phyloP scores from a whole-genome alignment of 371 early-diverging fungal genomes.

The Mucor saturninus region DNA sequence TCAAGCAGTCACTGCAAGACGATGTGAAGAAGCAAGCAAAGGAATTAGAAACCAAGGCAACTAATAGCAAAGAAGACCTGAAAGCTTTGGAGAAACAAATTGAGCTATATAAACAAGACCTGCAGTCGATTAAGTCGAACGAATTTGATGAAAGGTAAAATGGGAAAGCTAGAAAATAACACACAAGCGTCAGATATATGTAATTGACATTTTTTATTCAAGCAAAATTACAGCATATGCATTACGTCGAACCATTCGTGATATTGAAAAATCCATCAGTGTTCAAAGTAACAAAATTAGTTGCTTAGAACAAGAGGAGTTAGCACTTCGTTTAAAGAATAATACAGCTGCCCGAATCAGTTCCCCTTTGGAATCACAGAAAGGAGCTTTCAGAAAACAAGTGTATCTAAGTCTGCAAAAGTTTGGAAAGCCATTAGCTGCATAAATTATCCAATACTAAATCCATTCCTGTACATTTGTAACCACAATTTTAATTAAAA shows the following conservation, averaged over 20 bases:
- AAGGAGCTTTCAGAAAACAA: neutral
- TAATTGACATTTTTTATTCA: neutral
- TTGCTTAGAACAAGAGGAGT: constrained; percentile 2
- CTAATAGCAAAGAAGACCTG: neutral
- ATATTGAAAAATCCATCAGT: constrained; percentile 9
- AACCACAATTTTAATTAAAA: constrained; percentile 10
- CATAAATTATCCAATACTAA: neutral
- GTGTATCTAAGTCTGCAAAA: constrained; percentile 1
- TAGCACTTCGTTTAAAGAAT: neutral
- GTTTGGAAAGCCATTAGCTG: neutral
- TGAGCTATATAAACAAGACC: neutral
- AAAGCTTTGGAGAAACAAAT: neutral
- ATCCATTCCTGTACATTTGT: neutral
- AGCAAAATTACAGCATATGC: constrained; percentile 15
- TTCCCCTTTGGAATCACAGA: neutral
- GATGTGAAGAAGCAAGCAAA: neutral
- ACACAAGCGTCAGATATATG: no score
- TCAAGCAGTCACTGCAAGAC: neutral
- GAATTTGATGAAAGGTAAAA: constrained; percentile 1
- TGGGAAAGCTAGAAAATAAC: neutral
- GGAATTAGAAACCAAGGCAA: neutral
- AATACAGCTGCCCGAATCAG: neutral
- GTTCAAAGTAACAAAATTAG: neutral
- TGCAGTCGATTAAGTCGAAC: neutral
- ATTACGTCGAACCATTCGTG: constrained; percentile 24